These are phyloP conservation scores for Globisporangium alternatum DNA, from an alignment of 352 stramenopile species.

Conservation along the genomic window DNA sequence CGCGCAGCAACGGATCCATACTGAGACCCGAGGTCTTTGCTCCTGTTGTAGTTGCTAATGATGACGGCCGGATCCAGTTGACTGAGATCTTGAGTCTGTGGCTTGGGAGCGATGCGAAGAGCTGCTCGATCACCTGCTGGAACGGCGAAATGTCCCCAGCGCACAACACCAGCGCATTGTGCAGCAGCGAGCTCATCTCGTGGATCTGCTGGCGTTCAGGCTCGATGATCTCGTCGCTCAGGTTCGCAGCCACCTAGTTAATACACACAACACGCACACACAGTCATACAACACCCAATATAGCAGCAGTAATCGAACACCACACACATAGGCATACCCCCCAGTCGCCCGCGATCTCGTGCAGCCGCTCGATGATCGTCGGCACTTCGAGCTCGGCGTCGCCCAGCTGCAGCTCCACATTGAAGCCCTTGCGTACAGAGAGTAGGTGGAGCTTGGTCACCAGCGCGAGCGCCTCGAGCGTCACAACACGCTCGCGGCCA, in stretches of 20 bases:
- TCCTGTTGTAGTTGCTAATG: neutral
- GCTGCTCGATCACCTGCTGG: slow-evolving; percentile 52
- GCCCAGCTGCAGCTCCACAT: neutral
- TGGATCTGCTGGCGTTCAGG: slow-evolving; percentile 3
- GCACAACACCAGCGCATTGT: slow-evolving; percentile 30
- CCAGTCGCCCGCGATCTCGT: slow-evolving; percentile 9
- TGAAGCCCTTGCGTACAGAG: slow-evolving; percentile 26
- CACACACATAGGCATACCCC: neutral
- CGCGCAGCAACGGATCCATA: neutral
- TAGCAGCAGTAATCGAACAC: neutral
- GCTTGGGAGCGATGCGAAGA: slow-evolving; percentile 35
- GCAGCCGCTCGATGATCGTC: slow-evolving; percentile 9
- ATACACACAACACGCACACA: neutral
- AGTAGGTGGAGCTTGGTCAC: slow-evolving; percentile 42
- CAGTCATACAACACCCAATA: neutral
- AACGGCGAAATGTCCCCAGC: slow-evolving; percentile 41
- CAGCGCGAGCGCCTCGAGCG: slow-evolving; percentile 32
- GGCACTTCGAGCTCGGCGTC: neutral
- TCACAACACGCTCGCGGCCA: slow-evolving; percentile 16
- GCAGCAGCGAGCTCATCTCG: slow-evolving; percentile 40
- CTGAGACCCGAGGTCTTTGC: neutral
- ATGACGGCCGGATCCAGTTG: slow-evolving; percentile 33
- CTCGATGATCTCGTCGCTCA: slow-evolving; percentile 6
- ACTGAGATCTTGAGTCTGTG: slow-evolving; percentile 39
- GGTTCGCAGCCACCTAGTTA: neutral